These are phyloP conservation scores for Colletotrichum sp. DNA, from an alignment of 2,329 filamentous ascomycete genomes.

Conservation along the genomic window DNA sequence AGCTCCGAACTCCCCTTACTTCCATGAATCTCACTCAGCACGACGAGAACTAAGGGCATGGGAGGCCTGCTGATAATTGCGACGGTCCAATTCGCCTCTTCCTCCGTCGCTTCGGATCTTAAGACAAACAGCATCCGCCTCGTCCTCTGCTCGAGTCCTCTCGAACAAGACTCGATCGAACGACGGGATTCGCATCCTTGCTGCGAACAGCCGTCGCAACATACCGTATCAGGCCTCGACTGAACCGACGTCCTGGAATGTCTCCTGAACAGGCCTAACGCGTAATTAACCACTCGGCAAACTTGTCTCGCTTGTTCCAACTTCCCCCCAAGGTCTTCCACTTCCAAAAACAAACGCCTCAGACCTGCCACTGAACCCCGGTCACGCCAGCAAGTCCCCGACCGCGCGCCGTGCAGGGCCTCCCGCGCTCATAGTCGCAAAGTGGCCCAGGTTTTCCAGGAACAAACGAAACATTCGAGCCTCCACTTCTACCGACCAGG, in stretches of 20 bases:
- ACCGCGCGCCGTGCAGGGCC: constrained; percentile 20
- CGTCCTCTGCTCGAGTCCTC: not conserved
- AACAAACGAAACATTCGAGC: constrained; percentile 18
- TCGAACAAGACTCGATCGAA: not conserved
- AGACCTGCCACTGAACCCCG: not conserved
- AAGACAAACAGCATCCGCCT: not conserved
- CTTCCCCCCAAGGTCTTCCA: not conserved
- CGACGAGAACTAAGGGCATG: not conserved
- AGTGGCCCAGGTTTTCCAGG: constrained; percentile 3
- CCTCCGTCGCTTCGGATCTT: not conserved
- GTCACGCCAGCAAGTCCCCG: constrained; percentile 18
- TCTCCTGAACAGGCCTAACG: constrained; percentile 11
- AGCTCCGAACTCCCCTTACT: not conserved
- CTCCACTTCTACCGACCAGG: constrained; percentile 9
- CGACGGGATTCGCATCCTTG: not conserved
- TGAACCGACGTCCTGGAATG: not conserved
- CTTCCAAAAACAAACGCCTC: constrained; percentile 6
- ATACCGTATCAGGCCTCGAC: not conserved
- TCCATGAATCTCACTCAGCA: not conserved
- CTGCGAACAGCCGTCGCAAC: constrained; percentile 1
- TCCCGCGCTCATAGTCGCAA: constrained; percentile 13
- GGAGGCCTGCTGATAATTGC: not conserved
- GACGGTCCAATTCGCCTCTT: not conserved
- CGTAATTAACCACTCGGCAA: constrained; percentile 15
- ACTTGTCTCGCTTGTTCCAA: constrained; percentile 12